Percentiles rank a stretch among this genome's conserved stretches.
phyloP scores from a whole-genome alignment of 1,139 yeast species.

The Blastobotrys persicus region DNA sequence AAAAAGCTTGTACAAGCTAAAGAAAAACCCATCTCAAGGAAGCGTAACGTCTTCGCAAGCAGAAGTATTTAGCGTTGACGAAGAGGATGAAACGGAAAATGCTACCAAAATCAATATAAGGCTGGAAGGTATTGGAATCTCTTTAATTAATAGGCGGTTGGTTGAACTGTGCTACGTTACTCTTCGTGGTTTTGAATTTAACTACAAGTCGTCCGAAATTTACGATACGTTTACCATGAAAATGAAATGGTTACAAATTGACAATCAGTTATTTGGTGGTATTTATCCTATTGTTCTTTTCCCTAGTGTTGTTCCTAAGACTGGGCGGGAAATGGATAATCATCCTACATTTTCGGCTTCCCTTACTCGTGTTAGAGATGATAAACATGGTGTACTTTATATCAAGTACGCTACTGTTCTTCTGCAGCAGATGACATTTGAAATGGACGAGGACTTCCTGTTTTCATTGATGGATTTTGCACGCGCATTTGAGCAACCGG shows the following conservation, averaged over 20 bases:
- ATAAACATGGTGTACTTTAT: slow-evolving; percentile 83
- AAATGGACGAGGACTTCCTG: slow-evolving; percentile 90
- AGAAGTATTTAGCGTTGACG: slow-evolving; percentile 59
- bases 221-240: slow-evolving; percentile 79
- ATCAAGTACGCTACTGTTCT: slow-evolving; percentile 88
- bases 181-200: slow-evolving; percentile 72
- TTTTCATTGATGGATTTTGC: slow-evolving; percentile 77
- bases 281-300: slow-evolving; percentile 85
- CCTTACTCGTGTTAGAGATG: slow-evolving; percentile 79
- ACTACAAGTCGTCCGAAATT: slow-evolving; percentile 79
- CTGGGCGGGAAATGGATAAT: slow-evolving; percentile 75
- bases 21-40: slow-evolving; percentile 14
- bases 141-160: slow-evolving; percentile 66
- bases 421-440: slow-evolving; percentile 87
- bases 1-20: slow-evolving; percentile 63
- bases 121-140: slow-evolving; percentile 87
- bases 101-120: slow-evolving; percentile 53
- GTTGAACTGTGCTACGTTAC: slow-evolving; percentile 84
- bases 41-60: slow-evolving; percentile 22
- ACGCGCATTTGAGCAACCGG: slow-evolving; percentile 50
- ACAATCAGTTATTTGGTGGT: slow-evolving; percentile 87
- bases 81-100: slow-evolving; percentile 56
- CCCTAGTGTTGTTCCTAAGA: slow-evolving; percentile 87
- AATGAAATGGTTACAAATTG: slow-evolving; percentile 91
- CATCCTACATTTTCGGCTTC: slow-evolving; percentile 93